Evolutionary conservation across 1,139 yeast genomes (phyloP), one percentile per base, ranked within the genome.

Genomic region (Candida sp.): DNA sequence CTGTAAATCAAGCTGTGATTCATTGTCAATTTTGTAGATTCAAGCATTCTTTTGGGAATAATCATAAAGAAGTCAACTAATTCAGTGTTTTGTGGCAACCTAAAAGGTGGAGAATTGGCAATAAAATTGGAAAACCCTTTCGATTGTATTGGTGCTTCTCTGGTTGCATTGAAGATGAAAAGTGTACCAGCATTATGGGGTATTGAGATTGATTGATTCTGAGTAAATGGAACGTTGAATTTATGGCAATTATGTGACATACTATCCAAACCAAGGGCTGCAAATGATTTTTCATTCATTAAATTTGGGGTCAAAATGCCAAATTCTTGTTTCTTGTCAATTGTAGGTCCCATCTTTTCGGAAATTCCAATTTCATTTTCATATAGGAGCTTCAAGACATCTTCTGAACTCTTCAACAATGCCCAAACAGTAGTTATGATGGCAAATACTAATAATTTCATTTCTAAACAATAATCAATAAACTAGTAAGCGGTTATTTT

Each of bases 21-120:
- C 11, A 43, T 33, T 22, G 46, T 42, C 22, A 45, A 29, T 21
- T 47, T 40, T 11, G 39, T 33, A 5, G 33, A 33, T 25, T n/a
- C 46, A 23, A 51, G 15, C 30, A 45, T 51, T 6, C 39, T 35
- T 42, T 50, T 43, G 1, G 73, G 74, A n/a, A 70, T 41, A 5
- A 69, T 63, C 51, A 70, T 51, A 46, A 58, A 66, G 43, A 61
- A 64, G 39, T 68, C 69, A 9, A 55, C 51, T 33, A 71, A 54
- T 19, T 58, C 53, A 45, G 66, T 53, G 38, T 56, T 55, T 11
- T 54, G 48, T 8, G 77, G 75, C 19, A 70, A 53, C 21, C 51
- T 49, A 49, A 72, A 72, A 0, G 77, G 77, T 3, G 68, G 57
- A 1, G 61, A 46, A n/a, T 47, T 48, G n/a, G 49, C 56, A 22